Conservation (phyloP, 2,329 filamentous ascomycete species). For the Harringtonia aguacate region DNA sequence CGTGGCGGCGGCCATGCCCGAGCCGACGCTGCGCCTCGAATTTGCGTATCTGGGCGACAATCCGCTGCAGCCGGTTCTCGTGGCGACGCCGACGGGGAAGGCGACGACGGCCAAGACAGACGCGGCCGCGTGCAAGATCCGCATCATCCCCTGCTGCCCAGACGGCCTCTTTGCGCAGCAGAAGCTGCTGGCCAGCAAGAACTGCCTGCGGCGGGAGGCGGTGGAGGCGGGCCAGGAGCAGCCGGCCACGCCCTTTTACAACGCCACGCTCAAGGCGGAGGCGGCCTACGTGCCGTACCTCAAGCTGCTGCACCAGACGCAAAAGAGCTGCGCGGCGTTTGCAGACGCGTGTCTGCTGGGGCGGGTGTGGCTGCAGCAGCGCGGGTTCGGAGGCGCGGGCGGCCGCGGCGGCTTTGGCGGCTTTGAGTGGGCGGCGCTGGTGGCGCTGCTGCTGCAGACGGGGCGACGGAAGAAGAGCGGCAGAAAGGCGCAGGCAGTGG, state of each 20-base stretch:
- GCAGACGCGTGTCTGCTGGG: conserved; percentile 79
- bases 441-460: conserved; percentile 71
- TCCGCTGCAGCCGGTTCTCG: conserved; percentile 59
- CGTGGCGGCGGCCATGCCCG: conserved; percentile 42
- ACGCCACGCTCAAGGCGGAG: conserved; percentile 73
- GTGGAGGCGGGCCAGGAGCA: conserved; percentile 28
- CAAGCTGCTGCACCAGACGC: conserved; percentile 59
- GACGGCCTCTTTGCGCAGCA: conserved; percentile 56
- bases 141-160: conserved; percentile 63
- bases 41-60: conserved; percentile 66
- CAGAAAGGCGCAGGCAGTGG: neutral
- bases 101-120: conserved; percentile 10
- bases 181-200: conserved; percentile 61
- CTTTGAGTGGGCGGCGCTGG: conserved; percentile 79
- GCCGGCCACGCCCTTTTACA: conserved; percentile 72
- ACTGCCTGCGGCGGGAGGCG: conserved; percentile 53
- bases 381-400: conserved; percentile 64
- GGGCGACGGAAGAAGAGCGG: no score
- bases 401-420: conserved; percentile 77
- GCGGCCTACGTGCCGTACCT: conserved; percentile 63
- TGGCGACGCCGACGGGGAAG: conserved; percentile 15
- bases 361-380: conserved; percentile 78
- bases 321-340: conserved; percentile 61
- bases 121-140: conserved; percentile 45
- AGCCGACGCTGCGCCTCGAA: conserved; percentile 43